Base-by-base conservation (phyloP, 2,329 filamentous ascomycete genomes). In the Fusarium sp. region DNA sequence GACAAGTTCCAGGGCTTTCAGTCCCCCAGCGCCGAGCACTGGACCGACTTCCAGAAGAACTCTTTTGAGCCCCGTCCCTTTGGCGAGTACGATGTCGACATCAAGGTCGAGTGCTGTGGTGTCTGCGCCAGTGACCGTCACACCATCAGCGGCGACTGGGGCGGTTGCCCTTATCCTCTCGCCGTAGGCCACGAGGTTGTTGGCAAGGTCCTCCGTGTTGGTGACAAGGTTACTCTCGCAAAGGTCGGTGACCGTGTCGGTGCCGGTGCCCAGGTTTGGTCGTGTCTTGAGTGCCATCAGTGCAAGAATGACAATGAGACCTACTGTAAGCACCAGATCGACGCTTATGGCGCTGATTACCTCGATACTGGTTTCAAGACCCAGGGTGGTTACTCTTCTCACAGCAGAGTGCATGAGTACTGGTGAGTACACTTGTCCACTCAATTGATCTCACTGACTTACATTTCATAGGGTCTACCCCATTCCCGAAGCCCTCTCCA, bases 1-100 rank as follows among this genome's bases (percentile, higher is more conserved):
- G 89, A 91, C 44, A 86, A 89, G 74, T 91, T 90, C 81, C 86
- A 84, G 65, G 88, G 89, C 73, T 91, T 91, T 84, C 88, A 90
- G 83, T 87, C 90, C 78, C 82, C 87, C 65, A 84, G 84, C 62
- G 82, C 87, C 30, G 86, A 87, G 57, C 86, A 84, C 51, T 89
- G 87, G 86, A 82, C 88, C 73, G 85, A 91, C 67, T 90, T 91
- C 79, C 85, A 91, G 78, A 92, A 94, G 84, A 90, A 92, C 79
- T 82, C 95, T 86, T 94, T 94, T 86, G 89, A 91, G 77, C 91
- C 95, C 66, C 96, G 97, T 86, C 93, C 93, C 24, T 97, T 97
- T 81, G 94, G 92, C 74, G 93, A 95, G 81, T 89, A 94, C 83
- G 94, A 98, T 80, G 90, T 98, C 78, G 94, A 97, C 81, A 90